Conservation (phyloP, 2,329 filamentous ascomycete species). For the Ophiostoma tasmaniense region DNA sequence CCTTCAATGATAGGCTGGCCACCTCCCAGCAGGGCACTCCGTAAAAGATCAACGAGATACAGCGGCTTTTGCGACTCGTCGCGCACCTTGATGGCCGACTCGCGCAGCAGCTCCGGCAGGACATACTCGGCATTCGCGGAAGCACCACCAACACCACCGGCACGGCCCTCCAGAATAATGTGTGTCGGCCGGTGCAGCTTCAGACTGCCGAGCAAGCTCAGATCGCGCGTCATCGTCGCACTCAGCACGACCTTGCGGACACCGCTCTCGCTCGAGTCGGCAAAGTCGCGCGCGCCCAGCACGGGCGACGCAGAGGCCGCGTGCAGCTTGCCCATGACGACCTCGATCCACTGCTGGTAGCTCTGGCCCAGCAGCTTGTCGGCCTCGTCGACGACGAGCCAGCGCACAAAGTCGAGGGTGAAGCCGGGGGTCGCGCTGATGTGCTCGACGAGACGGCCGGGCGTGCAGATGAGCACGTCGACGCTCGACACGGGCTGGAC, state of each 20-base stretch:
- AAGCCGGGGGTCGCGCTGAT: constrained; percentile 78
- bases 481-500: constrained; percentile 61
- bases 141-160: constrained; percentile 22
- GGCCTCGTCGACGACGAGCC: constrained; percentile 89
- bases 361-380: constrained; percentile 86
- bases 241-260: constrained; percentile 80
- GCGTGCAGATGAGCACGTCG: constrained; percentile 84
- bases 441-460: constrained; percentile 86
- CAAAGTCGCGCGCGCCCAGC: constrained; percentile 45
- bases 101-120: constrained; percentile 55
- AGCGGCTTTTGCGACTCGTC: constrained; percentile 69
- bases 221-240: constrained; percentile 83
- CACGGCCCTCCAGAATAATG: constrained; percentile 58
- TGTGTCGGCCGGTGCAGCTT: constrained; percentile 66
- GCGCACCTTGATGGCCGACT: constrained; percentile 59
- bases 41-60: constrained; percentile 71
- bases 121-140: constrained; percentile 28
- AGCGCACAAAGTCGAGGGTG: constrained; percentile 65
- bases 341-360: constrained; percentile 81
- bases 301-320: constrained; percentile 27
- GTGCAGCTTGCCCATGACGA: constrained; percentile 54
- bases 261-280: constrained; percentile 42
- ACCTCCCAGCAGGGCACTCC: constrained; percentile 40
- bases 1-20: not conserved
- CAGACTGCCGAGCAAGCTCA: constrained; percentile 68